A percentile compares a stretch with the other conserved stretches of the same genome.
These are phyloP conservation scores for Xylaria hypoxylon DNA, from an alignment of 2,329 filamentous ascomycete species.

Conservation along the genomic window DNA sequence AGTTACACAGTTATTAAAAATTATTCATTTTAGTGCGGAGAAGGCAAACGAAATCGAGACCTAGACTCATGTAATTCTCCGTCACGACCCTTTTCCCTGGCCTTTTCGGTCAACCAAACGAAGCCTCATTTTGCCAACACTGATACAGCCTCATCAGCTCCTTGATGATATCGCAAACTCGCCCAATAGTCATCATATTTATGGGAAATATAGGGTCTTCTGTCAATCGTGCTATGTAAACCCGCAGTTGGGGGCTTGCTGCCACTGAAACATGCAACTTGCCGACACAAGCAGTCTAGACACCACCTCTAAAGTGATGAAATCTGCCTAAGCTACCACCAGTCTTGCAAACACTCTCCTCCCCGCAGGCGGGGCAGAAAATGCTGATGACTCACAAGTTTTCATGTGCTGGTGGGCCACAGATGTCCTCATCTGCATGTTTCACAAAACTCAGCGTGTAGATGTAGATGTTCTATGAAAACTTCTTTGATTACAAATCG, in stretches of 20 bases:
- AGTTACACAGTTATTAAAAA: not conserved
- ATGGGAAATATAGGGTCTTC: not conserved
- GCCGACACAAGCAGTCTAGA: not conserved
- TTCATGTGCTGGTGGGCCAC: not conserved
- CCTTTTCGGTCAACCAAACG: not conserved
- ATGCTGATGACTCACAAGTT: not conserved
- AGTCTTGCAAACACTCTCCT: not conserved
- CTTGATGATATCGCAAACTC: not conserved
- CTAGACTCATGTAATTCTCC: conserved; percentile 2
- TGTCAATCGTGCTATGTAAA: not conserved
- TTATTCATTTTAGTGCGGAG: not conserved
- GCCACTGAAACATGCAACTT: not conserved
- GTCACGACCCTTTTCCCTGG: too few relatives aligned
- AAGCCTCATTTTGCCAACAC: not conserved
- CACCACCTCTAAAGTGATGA: not conserved
- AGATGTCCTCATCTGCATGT: not conserved
- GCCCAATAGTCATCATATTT: not conserved
- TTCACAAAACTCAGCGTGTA: not conserved
- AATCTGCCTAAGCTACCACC: not conserved
- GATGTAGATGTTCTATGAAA: not conserved
- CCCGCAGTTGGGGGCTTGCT: not conserved
- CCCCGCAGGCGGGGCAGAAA: not conserved
- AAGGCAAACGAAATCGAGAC: not conserved
- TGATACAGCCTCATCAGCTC: not conserved
- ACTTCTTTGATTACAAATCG: not conserved